A percentile compares a stretch with the other conserved stretches of the same genome.
Evolutionary conservation across 75 land plant genomes (phyloP).

Genomic region (Pinus taeda): DNA sequence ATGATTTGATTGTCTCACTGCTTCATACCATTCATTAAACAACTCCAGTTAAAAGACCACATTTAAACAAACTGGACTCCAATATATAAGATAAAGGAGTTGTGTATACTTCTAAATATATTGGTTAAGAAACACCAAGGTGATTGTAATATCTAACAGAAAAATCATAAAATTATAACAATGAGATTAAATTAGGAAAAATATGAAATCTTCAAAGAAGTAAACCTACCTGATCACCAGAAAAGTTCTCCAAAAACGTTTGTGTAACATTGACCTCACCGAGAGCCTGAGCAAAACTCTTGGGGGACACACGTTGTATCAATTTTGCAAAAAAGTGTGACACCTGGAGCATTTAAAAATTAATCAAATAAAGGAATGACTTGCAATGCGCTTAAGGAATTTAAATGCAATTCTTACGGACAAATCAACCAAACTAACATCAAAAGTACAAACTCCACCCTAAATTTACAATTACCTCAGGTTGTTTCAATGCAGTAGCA

Average conservation of each 20-base stretch:
- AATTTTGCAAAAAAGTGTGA: slow-evolving; percentile 77
- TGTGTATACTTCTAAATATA: neutral
- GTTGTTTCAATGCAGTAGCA: slow-evolving; percentile 71
- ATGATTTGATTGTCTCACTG: too few species aligned
- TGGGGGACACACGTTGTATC: slow-evolving; percentile 97
- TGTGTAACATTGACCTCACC: slow-evolving; percentile 90
- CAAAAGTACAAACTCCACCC: neutral
- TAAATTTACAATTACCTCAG: slow-evolving; percentile 45
- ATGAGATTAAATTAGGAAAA: slow-evolving; percentile 4
- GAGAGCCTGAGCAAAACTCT: slow-evolving; percentile 87
- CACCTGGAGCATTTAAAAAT: slow-evolving; percentile 38
- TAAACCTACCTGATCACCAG: slow-evolving; percentile 89
- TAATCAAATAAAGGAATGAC: neutral
- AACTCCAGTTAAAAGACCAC: neutral
- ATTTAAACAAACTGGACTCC: neutral
- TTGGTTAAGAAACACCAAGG: neutral
- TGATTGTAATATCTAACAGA: neutral
- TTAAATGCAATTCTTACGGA: neutral
- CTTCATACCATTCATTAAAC: neutral
- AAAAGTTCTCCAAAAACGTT: slow-evolving; percentile 93
- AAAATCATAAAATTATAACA: neutral
- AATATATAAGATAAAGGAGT: neutral
- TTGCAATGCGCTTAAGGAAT: neutral
- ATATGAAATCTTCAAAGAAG: neutral
- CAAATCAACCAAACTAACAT: neutral